phyloP scores from a whole-genome alignment of 2,329 filamentous ascomycete species.

The Colletotrichum lini region DNA sequence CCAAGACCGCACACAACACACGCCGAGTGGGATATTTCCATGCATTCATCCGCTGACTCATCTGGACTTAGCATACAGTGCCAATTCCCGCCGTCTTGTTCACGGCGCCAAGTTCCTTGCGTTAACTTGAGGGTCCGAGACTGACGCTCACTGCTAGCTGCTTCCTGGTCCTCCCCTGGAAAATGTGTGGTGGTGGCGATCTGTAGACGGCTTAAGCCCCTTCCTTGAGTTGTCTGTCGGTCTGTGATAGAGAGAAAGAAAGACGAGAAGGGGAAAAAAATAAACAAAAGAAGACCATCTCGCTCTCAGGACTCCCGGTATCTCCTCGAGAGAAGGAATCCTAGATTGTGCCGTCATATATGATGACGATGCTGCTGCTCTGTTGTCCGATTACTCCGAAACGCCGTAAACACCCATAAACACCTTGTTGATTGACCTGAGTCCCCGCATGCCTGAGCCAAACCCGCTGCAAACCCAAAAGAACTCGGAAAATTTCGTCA shows the following conservation, averaged over 20 bases:
- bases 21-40: slow-evolving; percentile 24
- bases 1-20: background rate
- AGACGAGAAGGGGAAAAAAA: no score
- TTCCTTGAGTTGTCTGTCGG: background rate
- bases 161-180: background rate
- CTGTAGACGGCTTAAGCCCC: background rate
- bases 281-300: background rate
- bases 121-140: background rate
- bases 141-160: slow-evolving; percentile 16
- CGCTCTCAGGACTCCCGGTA: background rate
- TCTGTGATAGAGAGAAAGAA: background rate
- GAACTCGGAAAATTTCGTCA: background rate
- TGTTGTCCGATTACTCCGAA: slow-evolving; percentile 6
- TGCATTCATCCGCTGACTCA: slow-evolving; percentile 29
- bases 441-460: slow-evolving; percentile 8
- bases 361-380: slow-evolving; percentile 22
- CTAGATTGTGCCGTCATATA: slow-evolving; percentile 16
- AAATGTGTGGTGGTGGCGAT: background rate
- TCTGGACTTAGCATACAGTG: slow-evolving; percentile 9
- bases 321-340: background rate
- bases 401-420: slow-evolving; percentile 20
- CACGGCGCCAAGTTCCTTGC: background rate
- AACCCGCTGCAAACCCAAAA: slow-evolving; percentile 9
- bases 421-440: slow-evolving; percentile 23
- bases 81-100: slow-evolving; percentile 9